Base-by-base conservation (phyloP, 352 stramenopile species). In the Phytophthora syringae region DNA sequence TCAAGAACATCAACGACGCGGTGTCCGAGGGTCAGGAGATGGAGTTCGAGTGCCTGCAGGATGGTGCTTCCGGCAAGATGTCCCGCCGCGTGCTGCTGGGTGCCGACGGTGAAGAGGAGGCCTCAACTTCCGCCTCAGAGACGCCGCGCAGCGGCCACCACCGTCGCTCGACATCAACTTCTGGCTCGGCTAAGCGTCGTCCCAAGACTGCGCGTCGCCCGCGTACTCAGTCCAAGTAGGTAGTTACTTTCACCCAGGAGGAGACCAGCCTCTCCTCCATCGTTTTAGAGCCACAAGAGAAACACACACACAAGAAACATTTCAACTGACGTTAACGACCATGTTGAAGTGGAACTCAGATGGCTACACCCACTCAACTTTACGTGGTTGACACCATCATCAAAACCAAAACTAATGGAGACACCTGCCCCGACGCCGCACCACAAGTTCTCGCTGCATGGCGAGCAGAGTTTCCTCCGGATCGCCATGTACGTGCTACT, bases 1-100 rank as follows among this genome's bases (percentile, higher is more conserved):
- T 94, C 18, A 78, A 69, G 21, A 84, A 90, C 60, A 94, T 94
- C 43, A 73, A 82, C 43, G 68, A 82, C 39, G 52, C 79, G 7
- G 54, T 96, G 22, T 75, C 84, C 21, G 70, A 86, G 39, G 86
- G 83, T 40, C 82, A 96, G 63, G 83, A 88, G 60, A 71, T 96
- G 57, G 85, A 94, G 49, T 87, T 92, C 53, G 74, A 83, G 61
- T 94, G 88, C 51, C 84, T 96, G 52, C 76, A 90, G 62, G 88
- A 92, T 25, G 83, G 83, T 37, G 66, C 79, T 32, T 90, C 81
- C 5, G 86, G 86, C 56, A 96, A 94, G 61, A 93, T 96, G 82
- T 96, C 88, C 10, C 74, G 71, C 61, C 92, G 92, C 67, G 72
- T 79, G 25, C 44, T 84, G 56, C 48, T 89, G 22, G 40, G 20